These are phyloP conservation scores for Pseudonitzschia delicatissima DNA, from an alignment of 108 stramenopile genomes.

Conservation along the genomic window DNA sequence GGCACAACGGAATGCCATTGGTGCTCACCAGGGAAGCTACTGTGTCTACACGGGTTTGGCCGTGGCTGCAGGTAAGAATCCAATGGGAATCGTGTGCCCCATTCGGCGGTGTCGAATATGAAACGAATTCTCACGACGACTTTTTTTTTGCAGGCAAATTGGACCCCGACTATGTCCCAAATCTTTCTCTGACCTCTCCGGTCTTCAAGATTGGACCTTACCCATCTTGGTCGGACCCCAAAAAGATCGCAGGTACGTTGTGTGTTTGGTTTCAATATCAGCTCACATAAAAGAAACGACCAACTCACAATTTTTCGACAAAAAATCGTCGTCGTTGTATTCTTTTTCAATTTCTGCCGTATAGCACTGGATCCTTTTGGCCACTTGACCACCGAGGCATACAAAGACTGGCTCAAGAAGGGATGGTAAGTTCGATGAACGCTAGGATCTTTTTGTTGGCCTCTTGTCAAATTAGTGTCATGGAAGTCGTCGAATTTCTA, in stretches of 20 bases:
- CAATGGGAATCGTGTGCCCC: too few species aligned
- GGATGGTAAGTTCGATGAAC: slow-evolving; percentile 61
- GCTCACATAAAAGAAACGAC: neutral
- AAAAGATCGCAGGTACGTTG: slow-evolving; percentile 70
- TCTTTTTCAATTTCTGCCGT: neutral
- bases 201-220: slow-evolving; percentile 96
- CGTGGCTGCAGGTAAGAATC: slow-evolving; percentile 69
- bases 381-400: slow-evolving; percentile 79
- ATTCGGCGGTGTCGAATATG: too few species aligned
- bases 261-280: neutral
- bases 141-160: slow-evolving; percentile 58
- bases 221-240: slow-evolving; percentile 91
- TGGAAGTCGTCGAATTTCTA: neutral
- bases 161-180: slow-evolving; percentile 92
- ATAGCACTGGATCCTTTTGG: slow-evolving; percentile 95
- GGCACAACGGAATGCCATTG: slow-evolving; percentile 95
- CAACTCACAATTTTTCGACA: neutral
- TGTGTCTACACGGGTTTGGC: slow-evolving; percentile 97
- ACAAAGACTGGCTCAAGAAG: slow-evolving; percentile 88
- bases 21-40: slow-evolving; percentile 95
- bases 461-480: too few species aligned
- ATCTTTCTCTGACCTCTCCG: slow-evolving; percentile 87
- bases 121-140: neutral
- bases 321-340: neutral
- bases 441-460: neutral